A percentile compares a stretch with the other conserved stretches of the same genome.
Conservation (phyloP, 2,329 filamentous ascomycete species). For the Fusarium kyushuense region DNA sequence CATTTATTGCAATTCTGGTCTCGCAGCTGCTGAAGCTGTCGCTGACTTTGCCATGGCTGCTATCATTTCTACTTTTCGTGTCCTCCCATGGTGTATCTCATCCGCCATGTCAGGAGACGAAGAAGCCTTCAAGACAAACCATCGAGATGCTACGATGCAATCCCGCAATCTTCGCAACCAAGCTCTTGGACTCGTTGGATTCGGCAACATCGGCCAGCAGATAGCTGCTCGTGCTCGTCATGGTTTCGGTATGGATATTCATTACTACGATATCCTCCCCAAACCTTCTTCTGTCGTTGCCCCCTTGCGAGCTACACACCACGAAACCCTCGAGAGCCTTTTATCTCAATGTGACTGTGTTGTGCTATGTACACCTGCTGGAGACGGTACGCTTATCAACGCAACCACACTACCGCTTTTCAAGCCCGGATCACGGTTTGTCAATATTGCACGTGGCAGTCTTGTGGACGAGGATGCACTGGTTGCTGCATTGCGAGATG, state of each 20-base stretch:
- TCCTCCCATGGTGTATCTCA: slow-evolving; percentile 72
- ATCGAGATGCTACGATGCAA: slow-evolving; percentile 67
- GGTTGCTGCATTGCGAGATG: slow-evolving; percentile 67
- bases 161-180: slow-evolving; percentile 74
- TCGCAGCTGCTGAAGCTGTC: slow-evolving; percentile 77
- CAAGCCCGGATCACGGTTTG: slow-evolving; percentile 67
- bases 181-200: slow-evolving; percentile 74
- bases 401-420: slow-evolving; percentile 61
- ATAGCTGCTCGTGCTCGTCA: slow-evolving; percentile 66
- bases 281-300: slow-evolving; percentile 59
- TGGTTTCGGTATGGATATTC: slow-evolving; percentile 75
- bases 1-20: slow-evolving; percentile 78
- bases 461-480: slow-evolving; percentile 75
- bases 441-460: slow-evolving; percentile 74
- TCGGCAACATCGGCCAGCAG: slow-evolving; percentile 74
- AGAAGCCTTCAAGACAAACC: slow-evolving; percentile 66
- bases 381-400: slow-evolving; percentile 61
- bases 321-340: slow-evolving; percentile 64
- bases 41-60: slow-evolving; percentile 78
- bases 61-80: slow-evolving; percentile 76
- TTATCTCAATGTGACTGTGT: slow-evolving; percentile 68
- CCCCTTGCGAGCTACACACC: slow-evolving; percentile 61
- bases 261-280: slow-evolving; percentile 70
- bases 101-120: slow-evolving; percentile 61
- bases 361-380: slow-evolving; percentile 70